Evolutionary conservation across 345 rosid species (phyloP).

Genomic region (Citrus sp.): DNA sequence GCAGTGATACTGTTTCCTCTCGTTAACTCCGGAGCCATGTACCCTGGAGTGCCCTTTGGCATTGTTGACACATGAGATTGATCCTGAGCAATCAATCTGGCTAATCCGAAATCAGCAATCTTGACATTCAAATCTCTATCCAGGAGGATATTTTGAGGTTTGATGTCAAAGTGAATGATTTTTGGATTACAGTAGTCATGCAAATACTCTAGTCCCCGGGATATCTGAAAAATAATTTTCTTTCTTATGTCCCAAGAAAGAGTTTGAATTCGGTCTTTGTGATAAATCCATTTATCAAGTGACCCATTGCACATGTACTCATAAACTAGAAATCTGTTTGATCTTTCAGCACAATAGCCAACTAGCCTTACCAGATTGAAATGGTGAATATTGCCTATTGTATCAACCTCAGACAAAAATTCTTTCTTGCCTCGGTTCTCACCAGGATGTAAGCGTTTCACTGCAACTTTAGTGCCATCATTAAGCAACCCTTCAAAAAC

Average conservation of each 20-base stretch:
- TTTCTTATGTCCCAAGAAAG: slow-evolving; percentile 18
- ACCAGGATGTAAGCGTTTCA: slow-evolving; percentile 10
- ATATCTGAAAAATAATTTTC: slow-evolving; percentile 21
- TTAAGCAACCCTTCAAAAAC: slow-evolving; percentile 16
- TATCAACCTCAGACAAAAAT: slow-evolving; percentile 23
- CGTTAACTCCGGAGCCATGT: slow-evolving; percentile 10
- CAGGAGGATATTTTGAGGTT: slow-evolving; percentile 19
- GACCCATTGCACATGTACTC: slow-evolving; percentile 21
- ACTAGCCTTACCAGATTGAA: slow-evolving; percentile 17
- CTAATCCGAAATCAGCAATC: slow-evolving; percentile 12
- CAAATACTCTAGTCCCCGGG: slow-evolving; percentile 20
- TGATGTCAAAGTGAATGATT: slow-evolving; percentile 15
- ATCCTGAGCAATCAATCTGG: neutral
- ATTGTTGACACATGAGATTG: slow-evolving; percentile 1
- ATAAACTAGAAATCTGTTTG: slow-evolving; percentile 15
- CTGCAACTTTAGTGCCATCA: slow-evolving; percentile 16
- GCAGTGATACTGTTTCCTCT: slow-evolving; percentile 6
- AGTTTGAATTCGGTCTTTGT: neutral
- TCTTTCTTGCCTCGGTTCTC: slow-evolving; percentile 14
- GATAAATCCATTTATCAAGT: slow-evolving; percentile 23
- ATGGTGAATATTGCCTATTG: slow-evolving; percentile 29
- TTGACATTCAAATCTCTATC: slow-evolving; percentile 10
- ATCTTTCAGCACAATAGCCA: slow-evolving; percentile 23
- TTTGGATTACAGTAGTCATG: slow-evolving; percentile 16
- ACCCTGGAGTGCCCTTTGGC: slow-evolving; percentile 12